Evolutionary conservation across 805 yeast genomes (phyloP).

Genomic region (Candida maesae): DNA sequence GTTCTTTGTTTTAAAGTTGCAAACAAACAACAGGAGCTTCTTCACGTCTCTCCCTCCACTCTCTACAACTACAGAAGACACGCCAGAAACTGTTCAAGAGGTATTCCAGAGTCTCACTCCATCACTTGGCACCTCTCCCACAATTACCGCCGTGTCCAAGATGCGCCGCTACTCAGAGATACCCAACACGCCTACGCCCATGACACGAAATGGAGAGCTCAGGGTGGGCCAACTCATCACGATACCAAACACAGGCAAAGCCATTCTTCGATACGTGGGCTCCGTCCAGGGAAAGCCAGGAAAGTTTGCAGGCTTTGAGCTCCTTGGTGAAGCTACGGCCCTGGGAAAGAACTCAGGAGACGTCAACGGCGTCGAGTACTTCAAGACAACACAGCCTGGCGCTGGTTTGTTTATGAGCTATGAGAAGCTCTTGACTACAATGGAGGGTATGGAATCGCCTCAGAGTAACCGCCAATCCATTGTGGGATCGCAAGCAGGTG

Average conservation of each 20-base stretch:
- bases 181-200: constrained; percentile 25
- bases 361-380: constrained; percentile 67
- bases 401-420: constrained; percentile 75
- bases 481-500: constrained; percentile 8
- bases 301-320: constrained; percentile 81
- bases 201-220: constrained; percentile 11
- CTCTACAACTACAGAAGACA: no score
- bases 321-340: constrained; percentile 57
- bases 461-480: constrained; percentile 4
- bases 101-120: no score
- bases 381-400: constrained; percentile 56
- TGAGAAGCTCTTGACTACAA: constrained; percentile 32
- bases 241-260: constrained; percentile 70
- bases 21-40: no score
- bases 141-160: neutral
- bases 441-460: constrained; percentile 21
- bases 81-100: no score
- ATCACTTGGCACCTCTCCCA: neutral
- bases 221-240: constrained; percentile 22
- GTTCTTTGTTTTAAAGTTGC: no score
- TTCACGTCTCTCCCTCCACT: no score
- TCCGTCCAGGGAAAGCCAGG: constrained; percentile 69
- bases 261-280: constrained; percentile 69
- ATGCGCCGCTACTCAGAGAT: constrained; percentile 26
- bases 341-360: constrained; percentile 87